Evolutionary conservation across 2,329 filamentous ascomycete species (phyloP).

Genomic region (Xylariaceae sp.): DNA sequence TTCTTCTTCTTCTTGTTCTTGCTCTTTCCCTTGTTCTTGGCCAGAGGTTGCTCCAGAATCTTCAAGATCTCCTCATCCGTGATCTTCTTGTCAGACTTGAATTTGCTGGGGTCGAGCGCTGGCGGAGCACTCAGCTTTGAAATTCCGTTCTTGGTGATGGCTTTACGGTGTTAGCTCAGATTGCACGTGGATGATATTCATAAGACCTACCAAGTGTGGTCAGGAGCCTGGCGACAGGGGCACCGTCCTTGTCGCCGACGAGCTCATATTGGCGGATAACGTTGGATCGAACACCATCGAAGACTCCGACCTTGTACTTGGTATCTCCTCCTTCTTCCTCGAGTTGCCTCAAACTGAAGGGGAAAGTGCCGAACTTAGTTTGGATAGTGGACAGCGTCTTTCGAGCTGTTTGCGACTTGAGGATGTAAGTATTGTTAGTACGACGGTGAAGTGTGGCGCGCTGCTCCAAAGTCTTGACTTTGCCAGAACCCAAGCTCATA

Average conservation of each 20-base stretch:
- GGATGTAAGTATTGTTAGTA: conserved; percentile 82
- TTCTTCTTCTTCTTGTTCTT: conserved; percentile 88
- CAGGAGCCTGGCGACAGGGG: conserved; percentile 79
- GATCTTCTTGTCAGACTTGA: conserved; percentile 97
- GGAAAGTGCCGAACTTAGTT: conserved; percentile 96
- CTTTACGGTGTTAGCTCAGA: conserved; percentile 42
- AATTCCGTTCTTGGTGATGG: conserved; percentile 96
- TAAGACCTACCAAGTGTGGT: conserved; percentile 73
- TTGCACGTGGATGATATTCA: conserved; percentile 5
- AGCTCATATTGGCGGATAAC: conserved; percentile 96
- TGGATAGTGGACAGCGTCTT: conserved; percentile 91
- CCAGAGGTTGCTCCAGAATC: conserved; percentile 84
- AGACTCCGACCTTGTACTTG: conserved; percentile 75
- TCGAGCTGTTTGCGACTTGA: conserved; percentile 91
- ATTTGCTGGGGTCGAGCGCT: conserved; percentile 71
- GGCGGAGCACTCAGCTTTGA: conserved; percentile 78
- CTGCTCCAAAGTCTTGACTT: conserved; percentile 88
- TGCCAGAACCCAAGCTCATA: conserved; percentile 83
- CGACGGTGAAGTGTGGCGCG: conserved; percentile 89
- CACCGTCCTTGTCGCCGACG: conserved; percentile 85
- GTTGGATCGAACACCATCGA: conserved; percentile 91
- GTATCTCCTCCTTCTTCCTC: conserved; percentile 87
- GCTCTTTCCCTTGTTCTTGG: conserved; percentile 85
- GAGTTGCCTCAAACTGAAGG: conserved; percentile 94
- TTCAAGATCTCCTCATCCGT: conserved; percentile 91